Conservation (phyloP, 2,329 filamentous ascomycete genomes). For the Trichoderma sp. region DNA sequence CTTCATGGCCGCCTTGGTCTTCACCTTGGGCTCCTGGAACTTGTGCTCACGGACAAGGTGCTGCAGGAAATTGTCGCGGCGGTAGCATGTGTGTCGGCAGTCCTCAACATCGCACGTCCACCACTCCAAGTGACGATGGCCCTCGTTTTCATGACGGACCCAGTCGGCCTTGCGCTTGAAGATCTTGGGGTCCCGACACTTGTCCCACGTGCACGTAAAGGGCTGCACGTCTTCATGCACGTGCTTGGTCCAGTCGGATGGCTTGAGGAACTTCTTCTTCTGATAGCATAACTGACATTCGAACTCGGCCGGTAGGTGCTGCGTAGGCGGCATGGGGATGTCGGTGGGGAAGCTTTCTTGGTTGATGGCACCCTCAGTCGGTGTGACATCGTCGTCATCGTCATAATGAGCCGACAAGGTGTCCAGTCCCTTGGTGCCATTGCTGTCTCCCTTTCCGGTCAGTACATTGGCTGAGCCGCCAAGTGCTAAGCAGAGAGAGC, state of each 20-base stretch:
- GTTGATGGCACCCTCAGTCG: conserved; percentile 67
- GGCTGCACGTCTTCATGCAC: conserved; percentile 92
- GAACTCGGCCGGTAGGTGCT: conserved; percentile 77
- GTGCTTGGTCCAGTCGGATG: conserved; percentile 96
- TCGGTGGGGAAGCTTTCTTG: conserved; percentile 76
- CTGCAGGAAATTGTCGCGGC: conserved; percentile 90
- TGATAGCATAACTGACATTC: conserved; percentile 88
- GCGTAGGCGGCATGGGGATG: conserved; percentile 79
- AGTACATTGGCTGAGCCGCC: conserved; percentile 67
- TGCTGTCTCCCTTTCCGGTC: conserved; percentile 51
- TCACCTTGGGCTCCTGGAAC: conserved; percentile 76
- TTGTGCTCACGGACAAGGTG: conserved; percentile 93
- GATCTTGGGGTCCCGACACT: conserved; percentile 81
- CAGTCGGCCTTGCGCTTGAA: conserved; percentile 97
- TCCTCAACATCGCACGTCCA: conserved; percentile 84
- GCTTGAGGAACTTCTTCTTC: conserved; percentile 82
- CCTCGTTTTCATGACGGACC: conserved; percentile 92
- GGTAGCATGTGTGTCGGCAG: conserved; percentile 79
- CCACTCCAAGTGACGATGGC: conserved; percentile 86
- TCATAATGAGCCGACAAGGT: conserved; percentile 53
- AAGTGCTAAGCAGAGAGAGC: conserved; percentile 62
- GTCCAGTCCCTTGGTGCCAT: conserved; percentile 49
- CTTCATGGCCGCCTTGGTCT: conserved; percentile 69
- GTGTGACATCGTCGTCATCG: conserved; percentile 65
- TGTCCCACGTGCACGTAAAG: conserved; percentile 87